A percentile compares a stretch with the other conserved stretches of the same genome.
Evolutionary conservation across 306 rosid genomes (phyloP).

Genomic region (Ormosia emarginata): DNA sequence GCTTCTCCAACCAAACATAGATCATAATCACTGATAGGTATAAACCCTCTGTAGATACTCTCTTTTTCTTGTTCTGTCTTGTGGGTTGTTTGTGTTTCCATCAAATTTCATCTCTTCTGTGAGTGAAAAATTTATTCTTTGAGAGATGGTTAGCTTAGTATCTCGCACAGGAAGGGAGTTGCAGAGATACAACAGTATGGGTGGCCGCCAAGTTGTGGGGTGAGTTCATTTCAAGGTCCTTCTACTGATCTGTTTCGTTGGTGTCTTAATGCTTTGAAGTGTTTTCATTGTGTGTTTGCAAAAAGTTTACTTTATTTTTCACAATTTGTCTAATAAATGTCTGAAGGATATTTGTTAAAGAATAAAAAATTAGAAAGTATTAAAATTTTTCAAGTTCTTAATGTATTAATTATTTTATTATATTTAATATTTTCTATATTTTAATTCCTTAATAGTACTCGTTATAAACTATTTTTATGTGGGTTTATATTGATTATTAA

Average conservation of each 20-base stretch:
- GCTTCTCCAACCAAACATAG: background rate
- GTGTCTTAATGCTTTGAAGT: background rate
- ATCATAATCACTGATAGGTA: background rate
- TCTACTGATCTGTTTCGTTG: background rate
- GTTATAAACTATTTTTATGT: background rate
- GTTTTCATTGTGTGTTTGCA: background rate
- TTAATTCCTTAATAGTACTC: no score
- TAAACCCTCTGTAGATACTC: background rate
- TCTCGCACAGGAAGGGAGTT: constrained; percentile 84
- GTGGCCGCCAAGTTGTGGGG: constrained; percentile 97
- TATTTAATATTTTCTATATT: no score
- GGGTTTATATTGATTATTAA: background rate
- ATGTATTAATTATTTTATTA: no score
- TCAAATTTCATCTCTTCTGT: background rate
- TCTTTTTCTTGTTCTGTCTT: background rate
- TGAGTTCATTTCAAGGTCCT: constrained; percentile 9
- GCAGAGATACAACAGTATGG: constrained; percentile 71
- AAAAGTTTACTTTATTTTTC: background rate
- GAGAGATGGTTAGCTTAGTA: constrained; percentile 60
- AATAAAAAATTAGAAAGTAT: no score
- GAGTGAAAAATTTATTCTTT: background rate
- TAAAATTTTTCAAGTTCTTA: no score
- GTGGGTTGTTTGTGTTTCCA: background rate
- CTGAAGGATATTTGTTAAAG: no score
- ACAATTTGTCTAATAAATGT: no score